These are phyloP conservation scores for Ophiocordyceps camponoti-floridani DNA, from an alignment of 2,329 filamentous ascomycete species.

Conservation along the genomic window DNA sequence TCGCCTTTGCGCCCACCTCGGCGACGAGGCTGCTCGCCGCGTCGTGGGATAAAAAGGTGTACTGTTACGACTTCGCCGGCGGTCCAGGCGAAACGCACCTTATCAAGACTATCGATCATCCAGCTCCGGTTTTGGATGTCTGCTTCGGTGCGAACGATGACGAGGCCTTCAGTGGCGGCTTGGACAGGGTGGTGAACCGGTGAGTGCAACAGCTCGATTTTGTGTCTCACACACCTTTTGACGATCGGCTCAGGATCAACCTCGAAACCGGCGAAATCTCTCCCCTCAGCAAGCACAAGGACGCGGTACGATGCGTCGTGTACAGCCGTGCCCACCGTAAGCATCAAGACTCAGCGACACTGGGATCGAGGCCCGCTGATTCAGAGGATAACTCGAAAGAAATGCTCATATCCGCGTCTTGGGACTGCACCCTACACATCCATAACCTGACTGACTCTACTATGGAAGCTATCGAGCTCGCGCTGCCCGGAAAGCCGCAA, in stretches of 20 bases:
- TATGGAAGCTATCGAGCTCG: slow-evolving; percentile 41
- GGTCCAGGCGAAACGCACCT: slow-evolving; percentile 36
- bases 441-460: slow-evolving; percentile 43
- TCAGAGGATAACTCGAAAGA: slow-evolving; percentile 17
- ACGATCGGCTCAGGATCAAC: slow-evolving; percentile 33
- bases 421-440: slow-evolving; percentile 82
- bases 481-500: slow-evolving; percentile 74
- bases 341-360: slow-evolving; percentile 7
- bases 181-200: slow-evolving; percentile 76
- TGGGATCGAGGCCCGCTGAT: background rate
- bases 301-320: slow-evolving; percentile 66
- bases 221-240: background rate
- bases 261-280: slow-evolving; percentile 54
- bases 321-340: slow-evolving; percentile 58
- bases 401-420: slow-evolving; percentile 75
- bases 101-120: slow-evolving; percentile 58
- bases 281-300: slow-evolving; percentile 59
- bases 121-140: slow-evolving; percentile 74
- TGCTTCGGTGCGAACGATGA: slow-evolving; percentile 74
- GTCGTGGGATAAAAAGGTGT: slow-evolving; percentile 86
- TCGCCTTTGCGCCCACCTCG: slow-evolving; percentile 69
- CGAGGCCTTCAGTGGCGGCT: slow-evolving; percentile 69
- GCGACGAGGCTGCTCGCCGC: slow-evolving; percentile 67
- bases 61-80: slow-evolving; percentile 63
- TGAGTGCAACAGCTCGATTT: slow-evolving; percentile 14